phyloP scores from a whole-genome alignment of 2,329 filamentous ascomycete genomes.

The Colletotrichum simmondsii region DNA sequence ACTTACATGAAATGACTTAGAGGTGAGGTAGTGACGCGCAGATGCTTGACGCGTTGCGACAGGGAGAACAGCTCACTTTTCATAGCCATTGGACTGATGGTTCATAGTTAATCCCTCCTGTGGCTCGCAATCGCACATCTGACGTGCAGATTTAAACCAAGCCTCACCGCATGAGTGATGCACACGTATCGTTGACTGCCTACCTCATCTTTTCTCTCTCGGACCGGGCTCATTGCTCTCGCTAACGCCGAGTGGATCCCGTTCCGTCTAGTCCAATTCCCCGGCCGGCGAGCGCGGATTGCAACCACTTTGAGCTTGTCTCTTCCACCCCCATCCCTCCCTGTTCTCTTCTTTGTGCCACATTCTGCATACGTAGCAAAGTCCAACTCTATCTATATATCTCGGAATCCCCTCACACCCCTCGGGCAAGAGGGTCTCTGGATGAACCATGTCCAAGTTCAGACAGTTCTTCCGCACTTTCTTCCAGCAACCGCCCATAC shows the following conservation, averaged over 20 bases:
- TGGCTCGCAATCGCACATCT: neutral
- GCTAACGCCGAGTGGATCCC: neutral
- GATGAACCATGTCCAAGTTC: constrained; percentile 24
- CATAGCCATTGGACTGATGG: too few species aligned
- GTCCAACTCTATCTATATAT: constrained; percentile 5
- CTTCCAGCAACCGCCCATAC: constrained; percentile 15
- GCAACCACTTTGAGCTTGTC: neutral
- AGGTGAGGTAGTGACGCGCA: constrained; percentile 4
- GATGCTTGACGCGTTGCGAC: neutral
- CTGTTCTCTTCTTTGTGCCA: neutral
- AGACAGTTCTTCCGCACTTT: constrained; percentile 20
- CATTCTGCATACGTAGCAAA: neutral
- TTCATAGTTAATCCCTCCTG: neutral
- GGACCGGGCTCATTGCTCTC: neutral
- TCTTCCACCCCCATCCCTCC: neutral
- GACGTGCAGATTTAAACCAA: neutral
- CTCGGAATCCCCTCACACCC: neutral
- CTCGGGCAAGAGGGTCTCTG: neutral
- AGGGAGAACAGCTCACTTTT: neutral
- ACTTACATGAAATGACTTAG: neutral
- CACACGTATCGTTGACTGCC: neutral
- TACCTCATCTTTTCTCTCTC: neutral
- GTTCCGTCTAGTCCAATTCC: neutral
- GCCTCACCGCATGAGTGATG: neutral
- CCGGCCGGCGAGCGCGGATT: neutral